Conservation (phyloP, 2,329 filamentous ascomycete genomes). For the Talaromyces sp. region DNA sequence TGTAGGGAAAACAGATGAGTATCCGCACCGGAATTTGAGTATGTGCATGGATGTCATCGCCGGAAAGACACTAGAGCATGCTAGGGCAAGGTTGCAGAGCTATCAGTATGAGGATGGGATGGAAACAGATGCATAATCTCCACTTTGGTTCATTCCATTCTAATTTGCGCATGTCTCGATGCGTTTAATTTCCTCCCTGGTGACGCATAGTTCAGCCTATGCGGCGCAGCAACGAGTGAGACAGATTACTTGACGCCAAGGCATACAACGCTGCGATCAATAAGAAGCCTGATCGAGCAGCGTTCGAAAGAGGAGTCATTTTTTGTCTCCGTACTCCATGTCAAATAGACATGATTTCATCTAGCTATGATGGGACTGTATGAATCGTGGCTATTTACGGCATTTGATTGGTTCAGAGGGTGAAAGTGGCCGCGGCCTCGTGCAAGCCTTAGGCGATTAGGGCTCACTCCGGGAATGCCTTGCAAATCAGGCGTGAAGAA, state of each 20-base stretch:
- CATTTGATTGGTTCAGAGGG: neutral
- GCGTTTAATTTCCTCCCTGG: neutral
- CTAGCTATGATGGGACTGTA: neutral
- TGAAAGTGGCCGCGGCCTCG: neutral
- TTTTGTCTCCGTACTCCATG: neutral
- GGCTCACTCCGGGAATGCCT: conserved; percentile 7
- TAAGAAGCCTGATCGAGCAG: neutral
- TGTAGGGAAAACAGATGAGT: neutral
- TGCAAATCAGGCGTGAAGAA: neutral
- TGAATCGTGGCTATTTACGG: neutral
- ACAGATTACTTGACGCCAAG: neutral
- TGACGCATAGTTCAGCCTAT: neutral
- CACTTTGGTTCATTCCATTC: neutral
- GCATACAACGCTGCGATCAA: neutral
- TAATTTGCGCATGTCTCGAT: neutral
- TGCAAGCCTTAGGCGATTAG: neutral
- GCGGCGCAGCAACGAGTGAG: neutral
- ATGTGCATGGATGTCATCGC: neutral
- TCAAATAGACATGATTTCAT: neutral
- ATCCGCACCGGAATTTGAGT: neutral
- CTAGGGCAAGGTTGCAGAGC: neutral
- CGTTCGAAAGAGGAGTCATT: neutral
- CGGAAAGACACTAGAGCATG: neutral
- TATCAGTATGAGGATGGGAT: neutral
- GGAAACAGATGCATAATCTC: neutral